Evolutionary conservation across 768 basidiomycete genomes (phyloP).

Genomic region (Suillus fuscotomentosus): DNA sequence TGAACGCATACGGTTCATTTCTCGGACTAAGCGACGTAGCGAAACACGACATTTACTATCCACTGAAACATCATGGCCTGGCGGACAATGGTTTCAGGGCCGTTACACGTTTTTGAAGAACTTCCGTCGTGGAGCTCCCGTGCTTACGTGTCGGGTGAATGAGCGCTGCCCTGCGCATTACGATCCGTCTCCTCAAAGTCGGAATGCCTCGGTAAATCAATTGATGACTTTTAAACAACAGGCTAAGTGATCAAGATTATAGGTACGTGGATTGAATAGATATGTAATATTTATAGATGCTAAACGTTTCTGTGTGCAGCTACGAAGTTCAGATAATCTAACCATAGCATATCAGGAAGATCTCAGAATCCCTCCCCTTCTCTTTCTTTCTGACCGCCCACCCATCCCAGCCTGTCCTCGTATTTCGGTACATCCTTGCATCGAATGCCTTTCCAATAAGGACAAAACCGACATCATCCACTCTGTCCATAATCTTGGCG

Average conservation of each 20-base stretch:
- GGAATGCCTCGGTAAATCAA: neutral
- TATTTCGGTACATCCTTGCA: conserved; percentile 19
- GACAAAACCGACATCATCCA: conserved; percentile 28
- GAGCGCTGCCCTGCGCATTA: neutral
- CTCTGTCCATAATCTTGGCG: conserved; percentile 38
- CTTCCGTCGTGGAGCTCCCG: neutral
- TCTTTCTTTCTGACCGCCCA: conserved; percentile 29
- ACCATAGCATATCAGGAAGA: neutral
- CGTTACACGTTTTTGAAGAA: neutral
- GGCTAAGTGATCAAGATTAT: neutral
- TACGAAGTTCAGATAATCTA: neutral
- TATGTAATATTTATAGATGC: neutral
- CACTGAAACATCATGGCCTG: no score
- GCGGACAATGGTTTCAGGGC: no score
- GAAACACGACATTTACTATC: neutral
- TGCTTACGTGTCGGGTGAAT: neutral
- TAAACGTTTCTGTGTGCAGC: neutral
- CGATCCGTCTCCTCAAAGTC: neutral
- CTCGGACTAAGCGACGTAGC: neutral
- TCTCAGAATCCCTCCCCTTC: neutral
- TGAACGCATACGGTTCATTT: neutral
- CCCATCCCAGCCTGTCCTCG: conserved; percentile 44
- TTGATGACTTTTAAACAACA: neutral
- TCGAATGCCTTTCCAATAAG: conserved; percentile 8
- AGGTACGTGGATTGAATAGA: neutral